Conservation (phyloP, 768 basidiomycete genomes). For the Galerina sulciceps region DNA sequence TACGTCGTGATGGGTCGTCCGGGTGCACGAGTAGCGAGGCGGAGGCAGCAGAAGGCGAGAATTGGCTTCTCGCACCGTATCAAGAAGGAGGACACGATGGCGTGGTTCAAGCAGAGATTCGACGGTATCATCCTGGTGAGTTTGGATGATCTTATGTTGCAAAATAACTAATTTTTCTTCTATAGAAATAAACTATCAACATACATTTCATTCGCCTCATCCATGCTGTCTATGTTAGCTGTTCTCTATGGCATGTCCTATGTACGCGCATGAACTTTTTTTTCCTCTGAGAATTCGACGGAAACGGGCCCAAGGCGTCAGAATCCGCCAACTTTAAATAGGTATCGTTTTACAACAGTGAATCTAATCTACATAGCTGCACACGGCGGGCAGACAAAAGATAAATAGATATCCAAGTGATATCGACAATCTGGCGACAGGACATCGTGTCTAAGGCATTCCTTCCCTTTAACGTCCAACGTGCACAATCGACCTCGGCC, state of each 20-base stretch:
- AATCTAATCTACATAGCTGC: too few species aligned
- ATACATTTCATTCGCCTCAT: constrained; percentile 19
- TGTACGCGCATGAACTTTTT: constrained; percentile 31
- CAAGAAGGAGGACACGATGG: constrained; percentile 94
- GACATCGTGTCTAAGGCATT: neutral
- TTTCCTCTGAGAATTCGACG: constrained; percentile 15
- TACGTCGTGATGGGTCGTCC: constrained; percentile 97
- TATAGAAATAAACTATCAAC: constrained; percentile 37
- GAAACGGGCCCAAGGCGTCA: neutral
- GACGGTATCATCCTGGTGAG: constrained; percentile 94
- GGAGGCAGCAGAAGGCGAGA: constrained; percentile 87
- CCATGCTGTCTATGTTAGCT: constrained; percentile 34
- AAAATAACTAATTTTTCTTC: constrained; percentile 10
- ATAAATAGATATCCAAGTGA: too few species aligned
- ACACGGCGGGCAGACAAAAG: too few species aligned
- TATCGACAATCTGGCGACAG: too few species aligned
- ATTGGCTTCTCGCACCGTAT: constrained; percentile 90
- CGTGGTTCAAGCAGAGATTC: constrained; percentile 99
- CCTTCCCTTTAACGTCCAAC: constrained; percentile 23
- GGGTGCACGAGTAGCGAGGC: constrained; percentile 86
- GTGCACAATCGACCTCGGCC: constrained; percentile 35
- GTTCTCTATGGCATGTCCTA: constrained; percentile 34
- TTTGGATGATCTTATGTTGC: constrained; percentile 16
- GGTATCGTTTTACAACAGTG: too few species aligned
- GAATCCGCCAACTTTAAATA: neutral